These are phyloP conservation scores for Suaeda aralocaspica DNA, from an alignment of 148 eudicot genomes.

Conservation along the genomic window DNA sequence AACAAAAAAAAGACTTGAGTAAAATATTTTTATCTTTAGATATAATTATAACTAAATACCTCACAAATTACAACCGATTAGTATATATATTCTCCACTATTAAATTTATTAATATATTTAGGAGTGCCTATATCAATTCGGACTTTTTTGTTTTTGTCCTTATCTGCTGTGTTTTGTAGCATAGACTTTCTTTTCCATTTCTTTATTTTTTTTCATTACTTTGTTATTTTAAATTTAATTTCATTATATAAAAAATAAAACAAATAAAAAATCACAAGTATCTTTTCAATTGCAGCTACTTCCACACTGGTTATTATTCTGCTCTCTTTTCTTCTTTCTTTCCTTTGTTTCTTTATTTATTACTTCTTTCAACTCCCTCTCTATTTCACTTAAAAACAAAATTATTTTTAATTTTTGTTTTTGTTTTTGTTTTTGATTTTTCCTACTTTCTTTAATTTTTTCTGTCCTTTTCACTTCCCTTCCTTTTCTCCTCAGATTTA, in stretches of 20 bases:
- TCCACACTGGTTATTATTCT: constrained; percentile 21
- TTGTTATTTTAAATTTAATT: not conserved
- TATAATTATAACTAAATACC: too few species aligned
- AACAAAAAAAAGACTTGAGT: too few species aligned
- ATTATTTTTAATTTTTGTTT: not conserved
- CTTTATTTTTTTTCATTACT: not conserved
- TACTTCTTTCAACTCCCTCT: not conserved
- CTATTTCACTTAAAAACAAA: not conserved
- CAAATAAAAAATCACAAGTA: not conserved
- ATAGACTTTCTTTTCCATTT: not conserved
- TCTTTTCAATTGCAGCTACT: constrained; percentile 14
- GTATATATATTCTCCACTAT: too few species aligned
- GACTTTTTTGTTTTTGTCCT: not conserved
- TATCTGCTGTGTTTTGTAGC: constrained; percentile 16
- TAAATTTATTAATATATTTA: too few species aligned
- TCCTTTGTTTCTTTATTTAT: not conserved
- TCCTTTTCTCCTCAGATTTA: not conserved
- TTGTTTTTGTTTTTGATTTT: not conserved
- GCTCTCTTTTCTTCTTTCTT: not conserved
- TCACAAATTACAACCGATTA: too few species aligned
- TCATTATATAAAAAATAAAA: not conserved
- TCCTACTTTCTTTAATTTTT: constrained; percentile 10
- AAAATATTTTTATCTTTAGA: too few species aligned
- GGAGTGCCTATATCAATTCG: too few species aligned
- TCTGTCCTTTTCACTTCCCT: constrained; percentile 11